Percentiles rank a stretch among this genome's conserved stretches.
Conservation (phyloP, 2,329 filamentous ascomycete genomes). For the Aspergillus candidus region DNA sequence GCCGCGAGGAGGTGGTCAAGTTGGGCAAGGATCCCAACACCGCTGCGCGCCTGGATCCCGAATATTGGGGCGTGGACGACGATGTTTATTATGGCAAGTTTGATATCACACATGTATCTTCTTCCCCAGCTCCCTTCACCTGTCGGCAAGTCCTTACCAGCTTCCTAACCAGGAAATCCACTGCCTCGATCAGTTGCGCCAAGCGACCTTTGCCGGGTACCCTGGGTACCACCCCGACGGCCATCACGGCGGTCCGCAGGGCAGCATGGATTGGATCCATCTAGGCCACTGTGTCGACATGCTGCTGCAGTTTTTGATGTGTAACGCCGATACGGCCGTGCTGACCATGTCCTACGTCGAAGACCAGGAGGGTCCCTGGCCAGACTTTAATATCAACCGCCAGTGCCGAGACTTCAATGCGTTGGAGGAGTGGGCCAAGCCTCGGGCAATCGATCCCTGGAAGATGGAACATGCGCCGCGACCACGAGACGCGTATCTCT, state of each 20-base stretch:
- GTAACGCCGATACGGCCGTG: slow-evolving; percentile 1
- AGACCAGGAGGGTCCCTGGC: slow-evolving; percentile 1
- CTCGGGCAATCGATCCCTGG: neutral
- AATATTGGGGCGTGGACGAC: neutral
- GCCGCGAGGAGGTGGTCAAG: neutral
- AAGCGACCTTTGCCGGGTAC: neutral
- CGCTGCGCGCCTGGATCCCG: neutral
- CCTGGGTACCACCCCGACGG: neutral
- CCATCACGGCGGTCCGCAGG: no score
- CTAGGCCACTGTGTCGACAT: slow-evolving; percentile 5
- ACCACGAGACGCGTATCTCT: no score
- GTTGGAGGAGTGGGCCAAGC: neutral
- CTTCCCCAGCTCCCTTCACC: no score
- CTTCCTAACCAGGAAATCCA: neutral
- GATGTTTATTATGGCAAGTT: neutral
- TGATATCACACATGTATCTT: no score
- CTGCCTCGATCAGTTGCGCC: neutral
- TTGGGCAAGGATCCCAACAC: neutral
- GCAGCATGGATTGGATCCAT: neutral
- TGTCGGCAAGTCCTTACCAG: no score
- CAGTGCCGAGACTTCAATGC: slow-evolving; percentile 2
- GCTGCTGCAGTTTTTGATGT: slow-evolving; percentile 3
- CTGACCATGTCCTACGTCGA: slow-evolving; percentile 1
- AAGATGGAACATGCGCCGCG: neutral
- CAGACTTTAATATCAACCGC: slow-evolving; percentile 4